Base-by-base conservation (phyloP, 768 basidiomycete species). In the Boletus sp. region DNA sequence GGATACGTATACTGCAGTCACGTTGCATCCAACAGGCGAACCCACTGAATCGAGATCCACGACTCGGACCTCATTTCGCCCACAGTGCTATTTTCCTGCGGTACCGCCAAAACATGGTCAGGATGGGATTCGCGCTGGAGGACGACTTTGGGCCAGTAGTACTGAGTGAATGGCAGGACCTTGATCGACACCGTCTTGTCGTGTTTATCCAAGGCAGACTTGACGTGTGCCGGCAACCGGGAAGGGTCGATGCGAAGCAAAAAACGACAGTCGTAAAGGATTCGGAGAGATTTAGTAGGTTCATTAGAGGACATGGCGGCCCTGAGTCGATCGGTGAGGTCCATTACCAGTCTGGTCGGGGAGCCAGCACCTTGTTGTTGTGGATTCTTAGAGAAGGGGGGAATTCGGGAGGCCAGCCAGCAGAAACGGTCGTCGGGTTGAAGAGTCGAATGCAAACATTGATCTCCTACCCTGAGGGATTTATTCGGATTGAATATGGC, bases 191-290 rank as follows among this genome's bases (percentile, higher is more conserved):
- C 56, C 1, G 62, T 68, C 10, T 55, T 36, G 7, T 60, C 57
- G 14, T 50, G 55, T 47, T 63, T 48, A 7, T 59, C 20, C 39
- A 83, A 52, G 35, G 62, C 63, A 18, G 57, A 52, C n/a, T 63
- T 55, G 4, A 87, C 36, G 8, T 67, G 46, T 2, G 53, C 20
- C 2, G 85, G 84, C 20, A 85, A 76, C 41, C 63, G 72, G 35
- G 62, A 60, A 14, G 82, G 63, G 55, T 80, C 57, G 60, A 89
- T 75, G 18, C 63, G 65, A 42, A 91, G 49, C 4, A 83, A 62
- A 68, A 88, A 92, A 7, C 90, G 84, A 61, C 77, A 76, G 67
- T 92, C 89, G 65, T 82, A 90, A 30, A 90, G 71, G 12, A 85
- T 48, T 24, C 79, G 72, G 14, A 78, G 39, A 9, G 63, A 40